Evolutionary conservation across 495 filamentous ascomycete genomes (phyloP).

Genomic region (Daldinia caldariorum): DNA sequence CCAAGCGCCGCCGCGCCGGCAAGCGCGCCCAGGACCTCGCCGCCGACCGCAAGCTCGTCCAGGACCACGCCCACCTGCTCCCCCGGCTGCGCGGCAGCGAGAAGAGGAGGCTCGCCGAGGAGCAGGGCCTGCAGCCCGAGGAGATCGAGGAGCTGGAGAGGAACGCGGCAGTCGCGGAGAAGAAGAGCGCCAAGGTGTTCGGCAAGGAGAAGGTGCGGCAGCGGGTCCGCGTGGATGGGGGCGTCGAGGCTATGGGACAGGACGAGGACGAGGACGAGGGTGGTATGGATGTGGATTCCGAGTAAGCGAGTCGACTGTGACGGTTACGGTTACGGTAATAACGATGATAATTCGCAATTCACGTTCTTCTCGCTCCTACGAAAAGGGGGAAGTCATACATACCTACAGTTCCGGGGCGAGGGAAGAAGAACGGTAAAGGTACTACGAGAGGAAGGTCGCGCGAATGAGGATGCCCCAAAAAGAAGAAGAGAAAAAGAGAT

Average conservation of each 20-base stretch:
- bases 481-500: slow-evolving; percentile 15
- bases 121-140: slow-evolving; percentile 60
- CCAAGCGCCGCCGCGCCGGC: slow-evolving; percentile 90
- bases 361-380: neutral
- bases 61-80: slow-evolving; percentile 88
- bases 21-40: slow-evolving; percentile 82
- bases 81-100: slow-evolving; percentile 68
- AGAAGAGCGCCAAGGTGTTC: slow-evolving; percentile 59
- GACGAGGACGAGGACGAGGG: slow-evolving; percentile 51
- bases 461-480: slow-evolving; percentile 9
- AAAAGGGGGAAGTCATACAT: neutral
- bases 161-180: slow-evolving; percentile 43
- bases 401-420: neutral
- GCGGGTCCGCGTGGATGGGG: slow-evolving; percentile 71
- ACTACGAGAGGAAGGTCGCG: neutral
- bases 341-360: neutral
- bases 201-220: slow-evolving; percentile 70
- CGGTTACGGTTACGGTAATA: too few relatives aligned
- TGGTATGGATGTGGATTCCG: slow-evolving; percentile 76
- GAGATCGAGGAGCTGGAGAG: slow-evolving; percentile 65
- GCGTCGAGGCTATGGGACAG: slow-evolving; percentile 64
- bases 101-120: slow-evolving; percentile 57
- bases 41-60: slow-evolving; percentile 85
- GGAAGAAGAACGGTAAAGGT: neutral
- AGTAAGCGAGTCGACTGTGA: slow-evolving; percentile 8